Base-by-base conservation (phyloP, 108 stramenopile genomes). In the Cyclotella baltica region DNA sequence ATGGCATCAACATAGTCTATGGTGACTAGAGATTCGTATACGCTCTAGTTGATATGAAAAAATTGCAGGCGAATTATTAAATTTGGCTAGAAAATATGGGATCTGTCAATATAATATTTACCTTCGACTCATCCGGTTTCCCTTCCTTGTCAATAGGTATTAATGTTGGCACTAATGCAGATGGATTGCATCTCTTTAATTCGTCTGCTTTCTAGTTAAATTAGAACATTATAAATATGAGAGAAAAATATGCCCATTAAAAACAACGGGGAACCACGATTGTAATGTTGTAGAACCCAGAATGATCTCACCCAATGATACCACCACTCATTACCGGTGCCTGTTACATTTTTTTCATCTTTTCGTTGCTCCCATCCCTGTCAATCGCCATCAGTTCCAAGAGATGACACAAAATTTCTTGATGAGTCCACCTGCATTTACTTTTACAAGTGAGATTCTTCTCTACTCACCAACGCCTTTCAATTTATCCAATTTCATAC, bases 281-380 rank as follows among this genome's bases (percentile, higher is more conserved):
- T n/a, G 47, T 48, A n/a, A n/a, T n/a, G n/a, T n/a, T n/a, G n/a
- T n/a, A n/a, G 53, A 10, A 19, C 30, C 58, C 27, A 16, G 58
- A 27, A 5, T 30, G 13, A 23, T 29, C 18, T 59, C 18, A 64
- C 63, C 63, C 90, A 93, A 68, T 96, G 94, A 77, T 96, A 96
- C 85, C 88, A 93, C 92, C 92, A 96, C 52, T 96, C 94, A 18
- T 91, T 79, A n/a, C 92, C 89, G 0, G 86, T 84, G 10, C 87
- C 88, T 9, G 92, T 90, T 0, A 91, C 88, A 66, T 89, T 88
- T 0, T 89, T 80, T 19, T 89, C 79, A 68, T 93, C 89, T 10
- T 75, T 57, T 46, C 88, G 75, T 76, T 89, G 88, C 65, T 95
- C 90, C 94, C 94, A 96, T 31, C 94, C 94, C 57, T 75, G 23